Conservation (phyloP, 306 rosid genomes). For the Vicia sativa region DNA sequence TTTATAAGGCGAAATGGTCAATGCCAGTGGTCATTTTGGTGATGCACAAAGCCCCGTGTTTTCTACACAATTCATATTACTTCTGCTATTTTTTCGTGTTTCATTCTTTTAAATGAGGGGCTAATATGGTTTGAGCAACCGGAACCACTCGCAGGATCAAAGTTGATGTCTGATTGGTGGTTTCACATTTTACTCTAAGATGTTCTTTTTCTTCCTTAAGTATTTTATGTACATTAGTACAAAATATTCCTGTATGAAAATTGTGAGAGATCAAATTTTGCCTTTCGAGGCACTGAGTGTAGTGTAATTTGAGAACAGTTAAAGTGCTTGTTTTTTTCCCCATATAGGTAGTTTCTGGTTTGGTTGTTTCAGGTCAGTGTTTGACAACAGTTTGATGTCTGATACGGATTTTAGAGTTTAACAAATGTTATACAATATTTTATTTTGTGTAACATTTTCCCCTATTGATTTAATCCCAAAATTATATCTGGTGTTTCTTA, state of each 20-base stretch:
- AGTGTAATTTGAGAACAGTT: slow-evolving; percentile 46
- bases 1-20: slow-evolving; percentile 57
- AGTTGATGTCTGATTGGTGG: slow-evolving; percentile 47
- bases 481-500: slow-evolving; percentile 9
- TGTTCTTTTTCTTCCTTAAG: slow-evolving; percentile 13
- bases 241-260: slow-evolving; percentile 55
- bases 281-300: slow-evolving; percentile 53
- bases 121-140: slow-evolving; percentile 44
- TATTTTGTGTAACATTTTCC: slow-evolving; percentile 51
- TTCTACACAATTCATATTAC: slow-evolving; percentile 25
- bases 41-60: slow-evolving; percentile 39
- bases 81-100: slow-evolving; percentile 42
- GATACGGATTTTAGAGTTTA: slow-evolving; percentile 21
- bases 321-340: slow-evolving; percentile 48
- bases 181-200: slow-evolving; percentile 36
- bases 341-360: slow-evolving; percentile 42
- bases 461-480: slow-evolving; percentile 34
- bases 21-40: slow-evolving; percentile 40
- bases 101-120: slow-evolving; percentile 44
- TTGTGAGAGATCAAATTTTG: slow-evolving; percentile 62
- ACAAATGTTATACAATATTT: slow-evolving; percentile 46
- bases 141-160: slow-evolving; percentile 49
- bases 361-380: slow-evolving; percentile 46
- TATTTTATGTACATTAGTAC: slow-evolving; percentile 69
- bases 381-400: slow-evolving; percentile 40